Conservation (phyloP, 2,329 filamentous ascomycete genomes). For the Lasiodiplodia theobromae region DNA sequence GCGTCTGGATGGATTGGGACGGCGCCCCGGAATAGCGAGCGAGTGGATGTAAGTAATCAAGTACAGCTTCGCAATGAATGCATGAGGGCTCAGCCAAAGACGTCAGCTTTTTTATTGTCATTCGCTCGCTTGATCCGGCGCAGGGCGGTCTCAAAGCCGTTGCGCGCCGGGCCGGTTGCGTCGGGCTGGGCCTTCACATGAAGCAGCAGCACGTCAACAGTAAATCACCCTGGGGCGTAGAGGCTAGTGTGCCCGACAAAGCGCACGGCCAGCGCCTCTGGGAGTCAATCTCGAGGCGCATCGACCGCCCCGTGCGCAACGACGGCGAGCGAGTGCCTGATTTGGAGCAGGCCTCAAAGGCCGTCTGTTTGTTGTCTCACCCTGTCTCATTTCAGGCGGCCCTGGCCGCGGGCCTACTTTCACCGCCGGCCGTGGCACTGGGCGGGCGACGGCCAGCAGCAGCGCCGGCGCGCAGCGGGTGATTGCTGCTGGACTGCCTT, state of each 20-base stretch:
- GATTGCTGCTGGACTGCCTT: conserved; percentile 6
- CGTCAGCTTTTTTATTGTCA: conserved; percentile 5
- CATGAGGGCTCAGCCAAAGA: conserved; percentile 8
- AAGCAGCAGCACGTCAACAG: conserved; percentile 22
- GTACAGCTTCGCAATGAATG: background rate
- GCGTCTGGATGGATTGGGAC: conserved; percentile 17
- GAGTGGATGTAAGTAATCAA: conserved; percentile 5
- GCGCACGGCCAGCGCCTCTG: conserved; percentile 24
- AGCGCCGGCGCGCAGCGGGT: background rate
- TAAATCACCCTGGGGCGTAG: background rate
- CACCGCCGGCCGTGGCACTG: background rate
- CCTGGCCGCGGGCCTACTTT: conserved; percentile 6
- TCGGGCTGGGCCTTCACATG: conserved; percentile 6
- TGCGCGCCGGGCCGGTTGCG: conserved; percentile 15
- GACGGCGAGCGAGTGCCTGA: conserved; percentile 3
- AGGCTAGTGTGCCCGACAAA: conserved; percentile 17
- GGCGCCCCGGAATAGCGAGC: conserved; percentile 8
- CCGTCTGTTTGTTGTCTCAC: conserved; percentile 22
- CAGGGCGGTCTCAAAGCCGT: conserved; percentile 8
- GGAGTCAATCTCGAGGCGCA: conserved; percentile 19
- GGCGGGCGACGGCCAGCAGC: conserved; percentile 1
- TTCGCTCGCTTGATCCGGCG: conserved; percentile 3
- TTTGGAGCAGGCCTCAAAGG: conserved; percentile 23
- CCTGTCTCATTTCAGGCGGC: conserved; percentile 21
- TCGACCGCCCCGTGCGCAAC: conserved; percentile 23